phyloP scores from a whole-genome alignment of 2,329 filamentous ascomycete species.

The Pestalotiopsis sp. region DNA sequence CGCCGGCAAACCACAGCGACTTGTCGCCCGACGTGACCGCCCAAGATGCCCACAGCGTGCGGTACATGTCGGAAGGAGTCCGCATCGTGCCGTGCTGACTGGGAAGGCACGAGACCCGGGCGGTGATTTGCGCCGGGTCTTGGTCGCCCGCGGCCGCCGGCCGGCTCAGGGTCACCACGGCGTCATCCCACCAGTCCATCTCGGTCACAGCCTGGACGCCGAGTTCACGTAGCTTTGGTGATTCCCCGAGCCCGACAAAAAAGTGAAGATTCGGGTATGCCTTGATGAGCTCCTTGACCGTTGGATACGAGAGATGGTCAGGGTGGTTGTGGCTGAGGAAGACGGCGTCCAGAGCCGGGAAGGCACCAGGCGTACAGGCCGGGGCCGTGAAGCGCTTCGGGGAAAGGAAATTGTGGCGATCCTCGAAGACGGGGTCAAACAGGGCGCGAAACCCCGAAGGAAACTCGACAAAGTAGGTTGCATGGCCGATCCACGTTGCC shows the following conservation, averaged over 20 bases:
- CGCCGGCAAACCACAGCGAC: constrained; percentile 86
- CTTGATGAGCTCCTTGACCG: constrained; percentile 70
- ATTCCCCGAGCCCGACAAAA: constrained; percentile 83
- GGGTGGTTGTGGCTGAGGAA: constrained; percentile 92
- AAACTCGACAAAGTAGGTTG: constrained; percentile 91
- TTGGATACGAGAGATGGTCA: constrained; percentile 83
- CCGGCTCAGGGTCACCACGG: constrained; percentile 64
- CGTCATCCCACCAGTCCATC: constrained; percentile 93
- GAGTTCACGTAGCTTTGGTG: constrained; percentile 74
- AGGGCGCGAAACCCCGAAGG: constrained; percentile 83
- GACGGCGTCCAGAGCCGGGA: constrained; percentile 76
- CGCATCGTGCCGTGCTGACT: constrained; percentile 82
- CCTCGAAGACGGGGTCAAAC: constrained; percentile 92
- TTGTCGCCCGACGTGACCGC: constrained; percentile 69
- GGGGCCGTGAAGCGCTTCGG: constrained; percentile 78
- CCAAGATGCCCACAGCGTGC: constrained; percentile 65
- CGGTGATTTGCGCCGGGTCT: constrained; percentile 59
- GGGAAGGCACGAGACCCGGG: constrained; percentile 77
- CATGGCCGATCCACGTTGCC: constrained; percentile 93
- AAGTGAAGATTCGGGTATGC: constrained; percentile 81
- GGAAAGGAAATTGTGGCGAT: constrained; percentile 74
- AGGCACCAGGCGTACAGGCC: constrained; percentile 76
- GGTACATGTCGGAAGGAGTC: constrained; percentile 68
- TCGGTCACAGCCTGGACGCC: constrained; percentile 82
- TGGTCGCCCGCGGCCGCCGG: constrained; percentile 31